Evolutionary conservation across 805 yeast genomes (phyloP).

Genomic region (Yarrowia phangngaensis): DNA sequence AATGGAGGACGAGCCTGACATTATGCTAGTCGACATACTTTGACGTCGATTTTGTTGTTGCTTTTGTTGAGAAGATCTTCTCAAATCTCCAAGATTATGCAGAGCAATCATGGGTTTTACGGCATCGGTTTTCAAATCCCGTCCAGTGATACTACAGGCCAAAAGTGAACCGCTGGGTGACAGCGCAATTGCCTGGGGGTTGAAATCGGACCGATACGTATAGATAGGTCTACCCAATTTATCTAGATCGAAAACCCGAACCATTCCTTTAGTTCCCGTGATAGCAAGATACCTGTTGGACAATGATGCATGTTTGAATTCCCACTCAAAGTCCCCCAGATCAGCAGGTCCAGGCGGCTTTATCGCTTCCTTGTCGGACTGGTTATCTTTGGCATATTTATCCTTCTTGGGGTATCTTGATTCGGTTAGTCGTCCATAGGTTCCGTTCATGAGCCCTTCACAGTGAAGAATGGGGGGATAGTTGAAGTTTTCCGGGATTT

Average conservation of each 20-base stretch:
- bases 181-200: conserved; percentile 73
- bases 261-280: conserved; percentile 67
- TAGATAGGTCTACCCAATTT: conserved; percentile 60
- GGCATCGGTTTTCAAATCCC: conserved; percentile 61
- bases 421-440: conserved; percentile 1
- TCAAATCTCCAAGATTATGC: conserved; percentile 40
- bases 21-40: too few species aligned
- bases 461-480: conserved; percentile 52
- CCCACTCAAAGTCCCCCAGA: conserved; percentile 31
- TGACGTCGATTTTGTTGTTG: not conserved
- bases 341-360: conserved; percentile 23
- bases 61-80: not conserved
- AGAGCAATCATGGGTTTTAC: conserved; percentile 58
- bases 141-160: conserved; percentile 80
- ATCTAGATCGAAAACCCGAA: conserved; percentile 60
- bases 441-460: conserved; percentile 25
- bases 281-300: conserved; percentile 59
- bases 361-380: not conserved
- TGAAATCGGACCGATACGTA: conserved; percentile 65
- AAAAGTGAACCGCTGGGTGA: conserved; percentile 60
- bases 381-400: not conserved
- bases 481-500: conserved; percentile 47
- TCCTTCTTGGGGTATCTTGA: conserved; percentile 26
- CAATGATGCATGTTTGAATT: conserved; percentile 40
- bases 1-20: too few species aligned